Evolutionary conservation across 768 basidiomycete genomes (phyloP), one percentile per base, ranked within the genome.

Genomic region (Sutorius australiensis): DNA sequence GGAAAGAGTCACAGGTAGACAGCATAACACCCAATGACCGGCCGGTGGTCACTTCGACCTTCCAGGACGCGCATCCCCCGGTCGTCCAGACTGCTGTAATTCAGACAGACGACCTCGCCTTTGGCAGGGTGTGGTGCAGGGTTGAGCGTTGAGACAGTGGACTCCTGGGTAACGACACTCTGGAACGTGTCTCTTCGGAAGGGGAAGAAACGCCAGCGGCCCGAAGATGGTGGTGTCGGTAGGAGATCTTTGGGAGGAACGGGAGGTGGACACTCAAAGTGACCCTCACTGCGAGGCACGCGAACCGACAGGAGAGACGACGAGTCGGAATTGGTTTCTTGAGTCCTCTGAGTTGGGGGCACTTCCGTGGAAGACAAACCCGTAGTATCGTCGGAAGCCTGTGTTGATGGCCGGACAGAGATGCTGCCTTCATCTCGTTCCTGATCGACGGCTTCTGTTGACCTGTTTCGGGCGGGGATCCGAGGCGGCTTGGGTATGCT

Each of bases 21-120:
- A 38, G 80, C 81, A 63, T 88, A 92, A 21, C 80, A 80, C 50
- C 88, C 88, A 55, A 90, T 81, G n/a, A 93, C 90, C 0, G 91
- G 91, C 34, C 91, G 73, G 64, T 94, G 91, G 67, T 94, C 91
- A 58, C 86, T 88, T 39, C 86, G 78, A 14, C 87, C 91, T 66
- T 88, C 86, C 50, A 95, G 67, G 51, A 79, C 75, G 37, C 82
- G 77, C 86, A 95, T 92, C 7, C 74, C 81, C 30, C 76, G 74
- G 64, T 95, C 89, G 56, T 87, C 82, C 17, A 93, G 75, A 13
- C 86, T 89, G 56, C 80, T 71, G 63, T 95, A 95, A 39, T 72
- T 71, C 3, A 92, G 65, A 61, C 89, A 90, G 7, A 83, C 69
- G 3, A 95, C 76, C 42, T 92, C 89, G 3, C 92, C 92, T 57